A percentile compares a stretch with the other conserved stretches of the same genome.
These are phyloP conservation scores for Pyrus hybrid DNA, from an alignment of 331 rosid genomes.

Conservation along the genomic window DNA sequence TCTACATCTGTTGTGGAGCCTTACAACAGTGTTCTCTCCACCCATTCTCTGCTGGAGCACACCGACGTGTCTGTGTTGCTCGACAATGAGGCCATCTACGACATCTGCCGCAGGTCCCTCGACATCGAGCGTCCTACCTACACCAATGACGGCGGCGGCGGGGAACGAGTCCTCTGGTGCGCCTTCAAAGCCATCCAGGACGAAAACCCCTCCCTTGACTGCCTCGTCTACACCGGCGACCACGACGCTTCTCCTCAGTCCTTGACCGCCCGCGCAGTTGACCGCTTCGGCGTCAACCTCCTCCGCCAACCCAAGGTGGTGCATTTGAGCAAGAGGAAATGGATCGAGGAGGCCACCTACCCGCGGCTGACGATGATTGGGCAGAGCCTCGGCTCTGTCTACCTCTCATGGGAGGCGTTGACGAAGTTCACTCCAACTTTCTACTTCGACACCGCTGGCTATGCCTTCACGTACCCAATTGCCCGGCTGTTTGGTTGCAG, in stretches of 20 bases:
- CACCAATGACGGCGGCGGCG: slow-evolving; percentile 90
- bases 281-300: slow-evolving; percentile 75
- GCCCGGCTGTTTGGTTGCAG: slow-evolving; percentile 83
- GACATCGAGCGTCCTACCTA: no score
- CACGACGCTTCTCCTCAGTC: slow-evolving; percentile 68
- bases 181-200: slow-evolving; percentile 80
- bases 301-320: slow-evolving; percentile 62
- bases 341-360: slow-evolving; percentile 84
- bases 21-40: no score
- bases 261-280: slow-evolving; percentile 53
- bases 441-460: slow-evolving; percentile 83
- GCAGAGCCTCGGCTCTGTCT: slow-evolving; percentile 82
- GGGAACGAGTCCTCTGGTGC: slow-evolving; percentile 92
- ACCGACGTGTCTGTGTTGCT: no score
- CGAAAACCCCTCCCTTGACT: slow-evolving; percentile 41
- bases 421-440: slow-evolving; percentile 63
- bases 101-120: no score
- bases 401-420: slow-evolving; percentile 86
- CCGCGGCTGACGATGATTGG: slow-evolving; percentile 90
- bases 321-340: slow-evolving; percentile 70
- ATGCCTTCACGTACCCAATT: slow-evolving; percentile 89
- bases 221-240: slow-evolving; percentile 76
- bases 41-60: no score
- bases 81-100: no score
- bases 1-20: no score